phyloP scores from a whole-genome alignment of 495 filamentous ascomycete species.

The Thozetella sp. region DNA sequence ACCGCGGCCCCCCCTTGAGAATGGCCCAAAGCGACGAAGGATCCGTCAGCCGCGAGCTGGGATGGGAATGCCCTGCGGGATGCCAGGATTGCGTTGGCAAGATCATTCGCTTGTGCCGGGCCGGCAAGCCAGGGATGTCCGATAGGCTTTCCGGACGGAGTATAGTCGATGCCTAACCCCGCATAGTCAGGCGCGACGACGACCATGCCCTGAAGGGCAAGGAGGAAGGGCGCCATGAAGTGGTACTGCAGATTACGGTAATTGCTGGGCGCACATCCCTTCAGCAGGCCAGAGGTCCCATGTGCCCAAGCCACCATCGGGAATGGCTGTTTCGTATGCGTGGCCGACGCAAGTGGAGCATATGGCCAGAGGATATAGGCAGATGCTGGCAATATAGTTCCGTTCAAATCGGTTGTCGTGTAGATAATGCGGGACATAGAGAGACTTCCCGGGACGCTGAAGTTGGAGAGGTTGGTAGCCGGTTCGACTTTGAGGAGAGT shows the following conservation, averaged over 20 bases:
- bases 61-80: conserved; percentile 36
- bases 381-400: conserved; percentile 45
- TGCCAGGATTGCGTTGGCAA: conserved; percentile 42
- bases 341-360: conserved; percentile 10
- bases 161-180: conserved; percentile 41
- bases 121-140: conserved; percentile 38
- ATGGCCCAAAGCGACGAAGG: background rate
- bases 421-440: conserved; percentile 19
- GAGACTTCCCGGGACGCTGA: background rate
- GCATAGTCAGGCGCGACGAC: conserved; percentile 55
- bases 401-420: conserved; percentile 39
- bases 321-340: background rate
- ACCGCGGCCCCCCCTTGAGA: background rate
- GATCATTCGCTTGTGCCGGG: conserved; percentile 39
- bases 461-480: background rate
- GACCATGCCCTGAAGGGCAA: conserved; percentile 48
- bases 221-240: conserved; percentile 33
- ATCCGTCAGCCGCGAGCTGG: conserved; percentile 8
- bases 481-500: background rate
- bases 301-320: conserved; percentile 50
- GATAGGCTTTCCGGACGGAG: conserved; percentile 31
- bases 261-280: conserved; percentile 39
- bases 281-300: conserved; percentile 43
- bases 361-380: conserved; percentile 56
- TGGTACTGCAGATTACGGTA: conserved; percentile 43